These are phyloP conservation scores for Mycena vitilis DNA, from an alignment of 768 basidiomycete genomes.

Conservation along the genomic window DNA sequence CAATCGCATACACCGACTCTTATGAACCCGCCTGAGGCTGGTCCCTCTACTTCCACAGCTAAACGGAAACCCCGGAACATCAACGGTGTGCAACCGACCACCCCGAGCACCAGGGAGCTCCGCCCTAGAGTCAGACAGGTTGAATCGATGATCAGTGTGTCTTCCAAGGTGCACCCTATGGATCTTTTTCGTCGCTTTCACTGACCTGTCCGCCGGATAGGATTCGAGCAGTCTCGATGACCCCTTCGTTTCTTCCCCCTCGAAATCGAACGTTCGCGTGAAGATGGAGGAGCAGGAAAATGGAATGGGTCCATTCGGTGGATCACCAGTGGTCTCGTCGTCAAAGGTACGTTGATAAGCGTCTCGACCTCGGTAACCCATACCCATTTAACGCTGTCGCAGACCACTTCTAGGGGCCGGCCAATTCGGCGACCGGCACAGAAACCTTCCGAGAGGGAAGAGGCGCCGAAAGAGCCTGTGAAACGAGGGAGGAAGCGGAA, in stretches of 20 bases:
- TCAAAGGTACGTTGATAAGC: constrained; percentile 17
- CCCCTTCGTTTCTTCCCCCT: constrained; percentile 22
- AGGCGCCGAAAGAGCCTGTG: constrained; percentile 33
- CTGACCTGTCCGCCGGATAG: constrained; percentile 15
- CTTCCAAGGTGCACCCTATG: constrained; percentile 49
- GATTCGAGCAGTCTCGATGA: constrained; percentile 34
- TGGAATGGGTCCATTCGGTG: constrained; percentile 10
- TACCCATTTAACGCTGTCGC: constrained; percentile 17
- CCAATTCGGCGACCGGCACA: constrained; percentile 41
- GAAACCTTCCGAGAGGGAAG: constrained; percentile 43
- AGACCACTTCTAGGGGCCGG: constrained; percentile 36
- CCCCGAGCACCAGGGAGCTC: constrained; percentile 54
- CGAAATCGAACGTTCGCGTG: constrained; percentile 30
- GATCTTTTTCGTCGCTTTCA: background rate
- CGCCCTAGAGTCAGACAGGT: constrained; percentile 58
- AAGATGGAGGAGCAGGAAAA: constrained; percentile 32
- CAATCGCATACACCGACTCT: constrained; percentile 36
- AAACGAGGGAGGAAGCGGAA: constrained; percentile 48
- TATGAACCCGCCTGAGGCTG: constrained; percentile 37
- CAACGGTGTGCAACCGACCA: constrained; percentile 40
- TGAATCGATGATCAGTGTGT: constrained; percentile 52
- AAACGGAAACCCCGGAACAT: constrained; percentile 50
- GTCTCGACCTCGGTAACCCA: background rate
- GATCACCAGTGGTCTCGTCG: constrained; percentile 21
- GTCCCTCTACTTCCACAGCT: constrained; percentile 50